phyloP scores from a whole-genome alignment of 2,329 filamentous ascomycete species.

The Colletotrichum sp. region DNA sequence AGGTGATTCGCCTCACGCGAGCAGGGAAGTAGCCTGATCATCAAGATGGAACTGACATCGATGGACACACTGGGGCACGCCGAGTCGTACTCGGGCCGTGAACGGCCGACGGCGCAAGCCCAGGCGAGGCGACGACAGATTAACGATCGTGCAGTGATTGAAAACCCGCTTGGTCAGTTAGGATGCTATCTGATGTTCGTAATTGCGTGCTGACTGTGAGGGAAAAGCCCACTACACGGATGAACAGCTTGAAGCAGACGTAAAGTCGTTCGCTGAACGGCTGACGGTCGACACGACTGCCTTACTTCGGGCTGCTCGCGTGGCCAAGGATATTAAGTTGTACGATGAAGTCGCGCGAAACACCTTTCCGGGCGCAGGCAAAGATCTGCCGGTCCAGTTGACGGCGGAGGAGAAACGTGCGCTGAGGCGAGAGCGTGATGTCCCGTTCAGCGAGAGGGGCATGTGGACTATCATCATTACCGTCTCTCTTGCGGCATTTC shows the following conservation, averaged over 20 bases:
- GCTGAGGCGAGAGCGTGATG: slow-evolving; percentile 40
- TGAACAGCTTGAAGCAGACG: slow-evolving; percentile 39
- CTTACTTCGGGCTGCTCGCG: slow-evolving; percentile 41
- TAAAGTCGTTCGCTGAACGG: slow-evolving; percentile 32
- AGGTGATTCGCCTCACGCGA: neutral
- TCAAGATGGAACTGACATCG: neutral
- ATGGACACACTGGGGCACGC: neutral
- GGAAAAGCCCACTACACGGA: slow-evolving; percentile 40
- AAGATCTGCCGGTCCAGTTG: slow-evolving; percentile 34
- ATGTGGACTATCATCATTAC: slow-evolving; percentile 46
- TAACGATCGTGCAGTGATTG: slow-evolving; percentile 39
- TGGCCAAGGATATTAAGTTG: slow-evolving; percentile 42
- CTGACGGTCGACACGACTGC: slow-evolving; percentile 33
- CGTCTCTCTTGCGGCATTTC: slow-evolving; percentile 47
- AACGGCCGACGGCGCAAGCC: slow-evolving; percentile 25
- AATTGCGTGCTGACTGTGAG: neutral
- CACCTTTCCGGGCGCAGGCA: slow-evolving; percentile 22
- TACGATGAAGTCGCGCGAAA: slow-evolving; percentile 42
- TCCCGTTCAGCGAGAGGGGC: slow-evolving; percentile 40
- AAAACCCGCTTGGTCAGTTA: slow-evolving; percentile 36
- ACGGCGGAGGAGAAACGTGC: slow-evolving; percentile 39
- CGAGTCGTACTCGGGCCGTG: slow-evolving; percentile 19
- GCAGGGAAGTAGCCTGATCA: neutral
- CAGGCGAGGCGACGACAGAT: slow-evolving; percentile 31
- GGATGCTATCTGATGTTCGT: neutral